Evolutionary conservation across 225 moss, liverwort and hornwort genomes (phyloP), one percentile per base, ranked within the genome.

Genomic region (Sphagnum tenellum): DNA sequence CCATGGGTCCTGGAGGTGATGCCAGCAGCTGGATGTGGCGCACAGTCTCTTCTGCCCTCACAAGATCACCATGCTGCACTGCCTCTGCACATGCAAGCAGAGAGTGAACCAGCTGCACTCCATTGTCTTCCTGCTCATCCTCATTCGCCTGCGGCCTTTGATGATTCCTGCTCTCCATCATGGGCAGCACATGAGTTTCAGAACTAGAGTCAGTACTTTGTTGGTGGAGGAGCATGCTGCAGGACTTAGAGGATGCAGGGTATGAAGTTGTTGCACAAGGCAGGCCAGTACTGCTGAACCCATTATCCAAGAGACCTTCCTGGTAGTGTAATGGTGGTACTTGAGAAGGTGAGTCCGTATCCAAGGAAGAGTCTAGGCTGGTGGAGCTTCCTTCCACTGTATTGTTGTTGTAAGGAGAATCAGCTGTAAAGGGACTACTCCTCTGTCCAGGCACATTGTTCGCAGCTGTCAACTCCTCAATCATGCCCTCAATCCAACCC

Each of bases 401-500:
- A 60, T 71, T 61, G 49, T 67, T 69, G 59, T 72, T 66, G 50
- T 52, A 4, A 64, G 71, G 63, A 60, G 73, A 69, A 8, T 74
- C 72, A 54, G 72, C 72, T 44, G 78, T 71, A n/a, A 75, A 53
- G 29, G 72, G 70, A 55, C 72, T 74, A 57, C 70, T 76, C 51
- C 68, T 77, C 60, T 69, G 85, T 46, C 48, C 70, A 46, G 67
- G 67, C 63, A 74, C 63, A 65, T 68, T 68, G 29, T 29, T 29
- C 0, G 29, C 29, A 68, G 78, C 76, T 64, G 82, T 72, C 44
- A 90, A 81, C 72, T 90, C 90, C 73, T 88, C 85, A 52, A 88
- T 90, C 90, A 90, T 90, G 70, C 85, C 73, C 66, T 90, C 90
- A 45, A 90, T 88, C 90, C 89, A 90, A 52, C 81, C 84, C 46